Evolutionary conservation across 2,329 filamentous ascomycete genomes (phyloP), one percentile per base, ranked within the genome.

Genomic region (Penicillium concentricum): DNA sequence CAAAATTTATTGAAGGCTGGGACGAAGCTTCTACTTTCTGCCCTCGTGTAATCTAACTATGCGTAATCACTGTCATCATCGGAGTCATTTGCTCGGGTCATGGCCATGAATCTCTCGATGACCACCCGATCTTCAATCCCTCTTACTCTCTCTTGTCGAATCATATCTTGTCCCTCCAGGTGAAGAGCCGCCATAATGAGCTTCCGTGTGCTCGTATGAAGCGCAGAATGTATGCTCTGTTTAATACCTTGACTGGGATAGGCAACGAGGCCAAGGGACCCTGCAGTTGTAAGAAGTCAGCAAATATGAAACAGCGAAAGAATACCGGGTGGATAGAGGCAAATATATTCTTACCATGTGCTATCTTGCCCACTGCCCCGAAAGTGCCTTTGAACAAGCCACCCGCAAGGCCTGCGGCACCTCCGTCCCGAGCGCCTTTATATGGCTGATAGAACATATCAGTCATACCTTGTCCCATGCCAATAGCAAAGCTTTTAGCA

Each of bases 341-440:
- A 4, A 6, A 4, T n/a, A 26, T 26, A 12, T 26, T 24, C 41
- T 43, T 28, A 43, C 41, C 41, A 43, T 43, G 41, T n/a, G 16
- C 41, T 15, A 43, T 18, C 16, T 43, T 43, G 8, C 16, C 24
- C 2, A 43, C 1, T 5, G 34, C 16, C 5, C 54, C 54, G 38
- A 59, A 37, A 6, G 50, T 49, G 4, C 74, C 76, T 51, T 73
- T 77, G 1, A 67, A 69, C 0, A 76, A 38, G 0, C 74, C 72
- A 37, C 71, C 73, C 2, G 66, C 60, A 10, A 73, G 65, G 0
- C 75, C 74, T 1, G 66, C 24, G 0, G 66, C 59, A 0, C 74
- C 74, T 3, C 70, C 69, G 5, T 72, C 62, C 51, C 66, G 69
- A 1, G 64, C 70, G 0, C 68, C 72, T 49, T 71, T 66, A 20